These are phyloP conservation scores for Diplocarpon mali DNA, from an alignment of 2,329 filamentous ascomycete genomes.

Conservation along the genomic window DNA sequence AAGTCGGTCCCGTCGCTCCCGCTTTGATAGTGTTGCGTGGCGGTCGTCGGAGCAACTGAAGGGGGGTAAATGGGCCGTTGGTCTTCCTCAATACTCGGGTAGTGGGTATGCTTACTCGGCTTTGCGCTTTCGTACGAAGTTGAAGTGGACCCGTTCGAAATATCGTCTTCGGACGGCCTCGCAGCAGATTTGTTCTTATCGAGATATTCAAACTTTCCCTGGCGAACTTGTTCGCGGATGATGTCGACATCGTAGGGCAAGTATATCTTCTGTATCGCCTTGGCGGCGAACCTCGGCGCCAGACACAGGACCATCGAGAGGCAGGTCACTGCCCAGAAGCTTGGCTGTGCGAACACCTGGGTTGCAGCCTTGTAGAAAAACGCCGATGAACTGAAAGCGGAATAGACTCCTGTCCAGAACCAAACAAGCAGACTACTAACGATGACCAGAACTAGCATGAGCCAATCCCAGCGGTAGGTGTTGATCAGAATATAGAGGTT, in stretches of 20 bases:
- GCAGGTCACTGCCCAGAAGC: slow-evolving; percentile 79
- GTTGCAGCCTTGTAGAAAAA: slow-evolving; percentile 69
- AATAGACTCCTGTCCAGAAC: slow-evolving; percentile 90
- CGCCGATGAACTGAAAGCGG: slow-evolving; percentile 37
- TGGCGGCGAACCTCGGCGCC: slow-evolving; percentile 77
- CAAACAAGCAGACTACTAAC: slow-evolving; percentile 83
- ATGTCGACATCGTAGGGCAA: slow-evolving; percentile 91
- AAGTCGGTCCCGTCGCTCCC: slow-evolving; percentile 92
- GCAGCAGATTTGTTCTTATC: slow-evolving; percentile 22
- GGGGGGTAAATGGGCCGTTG: slow-evolving; percentile 88
- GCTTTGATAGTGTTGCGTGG: slow-evolving; percentile 74
- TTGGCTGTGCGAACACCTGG: slow-evolving; percentile 69
- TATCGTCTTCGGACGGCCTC: slow-evolving; percentile 19
- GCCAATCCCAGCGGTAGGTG: slow-evolving; percentile 96
- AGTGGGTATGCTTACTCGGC: slow-evolving; percentile 40
- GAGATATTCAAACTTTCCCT: slow-evolving; percentile 72
- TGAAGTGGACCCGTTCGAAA: slow-evolving; percentile 38
- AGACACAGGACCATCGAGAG: slow-evolving; percentile 73
- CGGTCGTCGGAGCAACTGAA: slow-evolving; percentile 66
- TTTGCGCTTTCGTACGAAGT: slow-evolving; percentile 46
- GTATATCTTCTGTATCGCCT: slow-evolving; percentile 86
- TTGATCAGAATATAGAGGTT: slow-evolving; percentile 94
- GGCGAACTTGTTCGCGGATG: slow-evolving; percentile 78
- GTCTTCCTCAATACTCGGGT: slow-evolving; percentile 70
- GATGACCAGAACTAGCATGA: slow-evolving; percentile 71